Percentiles rank a stretch among this genome's conserved stretches.
Conservation (phyloP, 1,284 basidiomycete species). For the Exobasidium rhododendri region DNA sequence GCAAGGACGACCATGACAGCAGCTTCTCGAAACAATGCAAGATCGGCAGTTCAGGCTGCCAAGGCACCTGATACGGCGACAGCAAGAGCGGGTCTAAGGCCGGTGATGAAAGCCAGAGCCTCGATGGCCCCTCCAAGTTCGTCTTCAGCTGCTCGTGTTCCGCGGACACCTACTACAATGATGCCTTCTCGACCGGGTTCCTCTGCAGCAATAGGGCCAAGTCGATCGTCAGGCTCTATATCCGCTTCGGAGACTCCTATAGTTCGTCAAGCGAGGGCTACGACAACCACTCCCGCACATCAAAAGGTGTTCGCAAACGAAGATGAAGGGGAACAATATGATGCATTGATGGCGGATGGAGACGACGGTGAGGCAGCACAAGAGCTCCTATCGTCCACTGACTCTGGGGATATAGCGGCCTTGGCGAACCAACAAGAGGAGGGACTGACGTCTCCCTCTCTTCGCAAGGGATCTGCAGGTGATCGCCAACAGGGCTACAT, state of each 20-base stretch:
- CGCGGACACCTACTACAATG: slow-evolving; percentile 18
- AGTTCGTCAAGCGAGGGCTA: not conserved
- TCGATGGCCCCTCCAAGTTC: slow-evolving; percentile 32
- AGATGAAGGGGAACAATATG: slow-evolving; percentile 15
- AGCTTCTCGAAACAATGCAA: not conserved
- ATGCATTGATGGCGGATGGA: slow-evolving; percentile 3
- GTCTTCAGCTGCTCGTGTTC: slow-evolving; percentile 18
- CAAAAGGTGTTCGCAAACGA: not conserved
- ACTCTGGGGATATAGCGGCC: slow-evolving; percentile 2
- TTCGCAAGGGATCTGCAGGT: not conserved
- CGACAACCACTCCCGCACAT: not conserved
- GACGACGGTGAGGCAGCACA: too few species aligned
- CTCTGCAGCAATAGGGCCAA: not conserved
- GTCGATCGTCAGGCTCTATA: not conserved
- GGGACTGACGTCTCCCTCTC: slow-evolving; percentile 10
- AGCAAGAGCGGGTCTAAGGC: slow-evolving; percentile 35
- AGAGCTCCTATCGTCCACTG: not conserved
- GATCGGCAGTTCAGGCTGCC: slow-evolving; percentile 4
- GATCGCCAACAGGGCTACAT: slow-evolving; percentile 24
- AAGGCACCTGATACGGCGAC: slow-evolving; percentile 18
- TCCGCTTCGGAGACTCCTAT: not conserved
- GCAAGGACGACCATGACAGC: not conserved
- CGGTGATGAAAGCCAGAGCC: slow-evolving; percentile 28
- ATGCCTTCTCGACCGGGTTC: not conserved
- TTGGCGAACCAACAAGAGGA: slow-evolving; percentile 8